Conservation (phyloP, 2,329 filamentous ascomycete genomes). For the Arthrobotrys pseudoclavata region DNA sequence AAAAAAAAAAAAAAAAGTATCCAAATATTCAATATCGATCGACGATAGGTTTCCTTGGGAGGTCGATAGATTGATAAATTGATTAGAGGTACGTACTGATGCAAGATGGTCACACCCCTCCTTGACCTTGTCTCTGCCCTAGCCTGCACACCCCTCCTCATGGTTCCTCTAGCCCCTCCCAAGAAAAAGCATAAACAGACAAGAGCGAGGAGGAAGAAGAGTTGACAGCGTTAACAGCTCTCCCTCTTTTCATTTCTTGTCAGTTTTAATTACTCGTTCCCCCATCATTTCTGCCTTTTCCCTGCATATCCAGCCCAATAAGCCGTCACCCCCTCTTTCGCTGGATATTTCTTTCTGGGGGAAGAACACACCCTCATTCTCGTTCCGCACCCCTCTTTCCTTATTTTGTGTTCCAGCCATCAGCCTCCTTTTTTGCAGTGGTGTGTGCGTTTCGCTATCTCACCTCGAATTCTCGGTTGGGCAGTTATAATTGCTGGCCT, state of each 20-base stretch:
- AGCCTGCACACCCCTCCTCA: conserved; percentile 57
- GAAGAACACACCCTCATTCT: conserved; percentile 47
- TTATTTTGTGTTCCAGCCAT: conserved; percentile 55
- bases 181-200: conserved; percentile 59
- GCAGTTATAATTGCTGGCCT: conserved; percentile 42
- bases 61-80: conserved; percentile 23
- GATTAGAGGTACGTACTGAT: conserved; percentile 59
- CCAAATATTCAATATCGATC: conserved; percentile 8
- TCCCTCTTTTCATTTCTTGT: conserved; percentile 59
- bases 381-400: conserved; percentile 54
- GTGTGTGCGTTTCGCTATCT: conserved; percentile 53
- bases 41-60: conserved; percentile 10
- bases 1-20: too few relatives aligned
- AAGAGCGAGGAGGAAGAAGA: conserved; percentile 26
- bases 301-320: conserved; percentile 62
- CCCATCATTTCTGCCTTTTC: conserved; percentile 61
- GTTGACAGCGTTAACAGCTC: conserved; percentile 37
- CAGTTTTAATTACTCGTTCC: conserved; percentile 58
- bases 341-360: conserved; percentile 59
- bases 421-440: conserved; percentile 44
- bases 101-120: conserved; percentile 53
- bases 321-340: conserved; percentile 54
- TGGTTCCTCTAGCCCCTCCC: conserved; percentile 46
- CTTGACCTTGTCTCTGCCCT: conserved; percentile 46
- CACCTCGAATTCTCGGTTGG: conserved; percentile 43